These are phyloP conservation scores for Pleurotus citrinopileatus DNA, from an alignment of 768 basidiomycete genomes.

Conservation along the genomic window DNA sequence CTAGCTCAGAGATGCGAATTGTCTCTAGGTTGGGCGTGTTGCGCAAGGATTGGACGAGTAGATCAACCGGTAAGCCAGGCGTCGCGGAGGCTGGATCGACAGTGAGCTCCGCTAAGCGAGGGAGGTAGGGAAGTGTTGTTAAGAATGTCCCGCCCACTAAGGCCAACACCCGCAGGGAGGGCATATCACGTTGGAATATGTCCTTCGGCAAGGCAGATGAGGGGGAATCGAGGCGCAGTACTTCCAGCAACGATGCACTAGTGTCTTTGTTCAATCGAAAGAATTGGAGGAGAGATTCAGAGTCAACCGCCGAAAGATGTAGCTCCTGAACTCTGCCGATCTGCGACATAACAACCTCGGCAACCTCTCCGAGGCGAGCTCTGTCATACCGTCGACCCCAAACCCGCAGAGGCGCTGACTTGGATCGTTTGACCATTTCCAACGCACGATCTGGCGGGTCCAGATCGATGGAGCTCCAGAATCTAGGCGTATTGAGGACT, in stretches of 20 bases:
- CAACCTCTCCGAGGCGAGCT: neutral
- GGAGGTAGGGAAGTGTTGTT: neutral
- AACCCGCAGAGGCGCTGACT: neutral
- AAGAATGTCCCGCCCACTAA: neutral
- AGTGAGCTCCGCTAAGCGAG: neutral
- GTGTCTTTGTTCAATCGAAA: neutral
- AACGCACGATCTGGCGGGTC: neutral
- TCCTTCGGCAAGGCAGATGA: neutral
- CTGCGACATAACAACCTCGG: slow-evolving; percentile 1
- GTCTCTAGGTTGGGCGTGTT: neutral
- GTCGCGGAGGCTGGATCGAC: neutral
- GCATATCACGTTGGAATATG: neutral
- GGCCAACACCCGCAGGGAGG: neutral
- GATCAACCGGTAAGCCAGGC: neutral
- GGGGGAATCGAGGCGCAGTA: neutral
- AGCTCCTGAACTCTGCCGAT: neutral
- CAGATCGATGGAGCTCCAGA: neutral
- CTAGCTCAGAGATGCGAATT: neutral
- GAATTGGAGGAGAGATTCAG: neutral
- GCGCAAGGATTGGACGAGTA: neutral
- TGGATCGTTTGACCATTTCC: neutral
- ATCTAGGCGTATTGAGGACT: neutral
- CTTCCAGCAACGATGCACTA: neutral
- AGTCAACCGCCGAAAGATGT: neutral
- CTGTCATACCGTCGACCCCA: neutral